A percentile compares a stretch with the other conserved stretches of the same genome.
Conservation (phyloP, 2,329 filamentous ascomycete genomes). For the Pyricularia pennisetigena region DNA sequence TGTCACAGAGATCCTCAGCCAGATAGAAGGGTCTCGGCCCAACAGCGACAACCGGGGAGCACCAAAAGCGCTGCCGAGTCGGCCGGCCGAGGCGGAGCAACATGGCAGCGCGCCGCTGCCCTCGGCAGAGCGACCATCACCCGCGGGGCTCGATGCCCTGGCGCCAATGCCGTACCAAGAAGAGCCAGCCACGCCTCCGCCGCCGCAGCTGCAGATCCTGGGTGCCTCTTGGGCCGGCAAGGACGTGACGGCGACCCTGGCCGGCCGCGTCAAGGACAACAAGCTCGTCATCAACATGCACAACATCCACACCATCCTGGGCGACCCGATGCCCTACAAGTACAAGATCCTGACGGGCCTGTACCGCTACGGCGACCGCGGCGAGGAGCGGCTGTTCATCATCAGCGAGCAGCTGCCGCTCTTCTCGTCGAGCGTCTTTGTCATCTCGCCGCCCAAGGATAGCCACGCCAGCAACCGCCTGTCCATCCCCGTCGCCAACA, state of each 20-base stretch:
- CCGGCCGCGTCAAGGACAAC: background rate
- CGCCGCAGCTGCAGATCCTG: conserved; percentile 1
- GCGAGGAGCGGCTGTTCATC: background rate
- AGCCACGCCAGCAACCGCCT: background rate
- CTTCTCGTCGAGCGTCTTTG: conserved; percentile 1
- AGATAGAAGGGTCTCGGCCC: background rate
- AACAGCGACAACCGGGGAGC: background rate
- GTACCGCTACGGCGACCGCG: background rate
- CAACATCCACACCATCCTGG: background rate
- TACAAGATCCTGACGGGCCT: conserved; percentile 1
- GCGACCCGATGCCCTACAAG: conserved; percentile 2
- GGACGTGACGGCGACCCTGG: background rate
- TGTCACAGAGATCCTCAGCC: background rate
- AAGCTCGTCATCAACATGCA: background rate
- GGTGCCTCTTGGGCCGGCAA: conserved; percentile 1
- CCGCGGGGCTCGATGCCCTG: background rate
- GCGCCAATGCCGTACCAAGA: background rate
- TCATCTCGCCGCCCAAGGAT: background rate
- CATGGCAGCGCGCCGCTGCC: background rate
- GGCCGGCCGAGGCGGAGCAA: background rate
- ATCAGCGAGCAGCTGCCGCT: background rate
- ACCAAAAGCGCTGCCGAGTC: background rate
- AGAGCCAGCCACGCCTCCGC: background rate
- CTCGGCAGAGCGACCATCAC: background rate
- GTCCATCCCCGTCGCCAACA: background rate